Evolutionary conservation across 2,329 filamentous ascomycete species (phyloP), one percentile per base, ranked within the genome.

Genomic region (Claviceps humidiphila): DNA sequence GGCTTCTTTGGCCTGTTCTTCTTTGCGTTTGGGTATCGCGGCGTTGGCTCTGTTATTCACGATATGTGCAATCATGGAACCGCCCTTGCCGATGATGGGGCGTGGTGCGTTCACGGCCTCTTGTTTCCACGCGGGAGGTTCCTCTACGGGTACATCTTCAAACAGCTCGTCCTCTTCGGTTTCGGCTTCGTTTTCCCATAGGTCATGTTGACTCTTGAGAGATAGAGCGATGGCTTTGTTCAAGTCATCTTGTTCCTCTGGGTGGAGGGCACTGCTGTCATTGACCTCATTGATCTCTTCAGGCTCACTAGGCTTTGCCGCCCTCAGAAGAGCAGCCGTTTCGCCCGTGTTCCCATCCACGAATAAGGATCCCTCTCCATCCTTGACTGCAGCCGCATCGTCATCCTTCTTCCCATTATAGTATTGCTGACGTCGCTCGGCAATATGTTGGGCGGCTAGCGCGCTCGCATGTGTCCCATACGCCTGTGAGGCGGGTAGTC

Each of bases 151-250:
- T 3, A 76, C 68, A 54, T 81, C 77, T 54, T 78, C 75, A 11
- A 78, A 72, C 4, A 74, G 64, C 2, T 68, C 66, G 1, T 73
- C 67, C 1, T 73, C 67, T 2, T 73, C 70, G 0, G 70, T 66
- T 2, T 73, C 70, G 8, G 68, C 55, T 14, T 61, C 63, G n/a
- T 54, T n/a, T 8, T 57, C 64, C 4, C 67, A 55, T 0, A 66
- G 70, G 55, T 66, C 70, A 54, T 82, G 73, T 47, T 83, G 76
- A n/a, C 73, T 83, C 58, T 84, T 78, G 40, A 97, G 69, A 5
- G 91, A 97, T 67, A 97, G 74, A 2, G 86, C 85, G 61, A 97
- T 95, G 13, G 91, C 90, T 55, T 76, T 78, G 54, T 81, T 81
- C 5, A 97, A 73, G 50, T 95, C 88, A 45, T 80, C 42, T 42